These are phyloP conservation scores for Tulasnella sp. DNA, from an alignment of 768 basidiomycete genomes.

Conservation along the genomic window DNA sequence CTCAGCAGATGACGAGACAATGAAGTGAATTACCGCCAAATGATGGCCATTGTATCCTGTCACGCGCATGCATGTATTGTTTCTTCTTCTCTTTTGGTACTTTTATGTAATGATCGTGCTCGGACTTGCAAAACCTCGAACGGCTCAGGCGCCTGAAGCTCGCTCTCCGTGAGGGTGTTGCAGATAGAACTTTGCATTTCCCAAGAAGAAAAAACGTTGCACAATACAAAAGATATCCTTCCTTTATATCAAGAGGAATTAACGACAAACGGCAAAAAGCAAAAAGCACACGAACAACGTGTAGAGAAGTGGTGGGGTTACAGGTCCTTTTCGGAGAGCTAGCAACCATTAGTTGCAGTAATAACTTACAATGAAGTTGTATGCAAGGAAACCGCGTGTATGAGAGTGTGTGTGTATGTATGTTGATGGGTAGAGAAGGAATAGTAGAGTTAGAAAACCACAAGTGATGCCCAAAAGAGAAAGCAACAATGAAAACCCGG, in stretches of 20 bases:
- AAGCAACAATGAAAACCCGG: neutral
- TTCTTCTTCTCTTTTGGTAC: neutral
- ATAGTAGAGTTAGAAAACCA: neutral
- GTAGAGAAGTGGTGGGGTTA: neutral
- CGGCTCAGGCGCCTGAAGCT: neutral
- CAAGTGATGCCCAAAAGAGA: neutral
- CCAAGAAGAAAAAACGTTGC: neutral
- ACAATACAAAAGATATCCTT: neutral
- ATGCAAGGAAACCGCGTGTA: neutral
- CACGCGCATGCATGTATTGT: neutral
- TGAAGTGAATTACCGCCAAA: neutral
- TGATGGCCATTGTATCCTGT: neutral
- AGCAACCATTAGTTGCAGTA: neutral
- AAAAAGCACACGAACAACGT: neutral
- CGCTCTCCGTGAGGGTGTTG: neutral
- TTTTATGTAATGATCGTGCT: neutral
- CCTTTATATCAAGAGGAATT: neutral
- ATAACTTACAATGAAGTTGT: conserved; percentile 2
- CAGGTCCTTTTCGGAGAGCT: neutral
- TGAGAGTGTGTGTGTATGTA: conserved; percentile 1
- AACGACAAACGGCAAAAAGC: neutral
- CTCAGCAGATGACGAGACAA: neutral
- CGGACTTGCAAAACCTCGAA: neutral
- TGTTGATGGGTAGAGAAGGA: neutral
- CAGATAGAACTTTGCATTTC: neutral